Percentiles rank a stretch among this genome's conserved stretches.
These are phyloP conservation scores for Coemansia sp. DNA, from an alignment of 192 early-diverging fungal genomes.

Conservation along the genomic window DNA sequence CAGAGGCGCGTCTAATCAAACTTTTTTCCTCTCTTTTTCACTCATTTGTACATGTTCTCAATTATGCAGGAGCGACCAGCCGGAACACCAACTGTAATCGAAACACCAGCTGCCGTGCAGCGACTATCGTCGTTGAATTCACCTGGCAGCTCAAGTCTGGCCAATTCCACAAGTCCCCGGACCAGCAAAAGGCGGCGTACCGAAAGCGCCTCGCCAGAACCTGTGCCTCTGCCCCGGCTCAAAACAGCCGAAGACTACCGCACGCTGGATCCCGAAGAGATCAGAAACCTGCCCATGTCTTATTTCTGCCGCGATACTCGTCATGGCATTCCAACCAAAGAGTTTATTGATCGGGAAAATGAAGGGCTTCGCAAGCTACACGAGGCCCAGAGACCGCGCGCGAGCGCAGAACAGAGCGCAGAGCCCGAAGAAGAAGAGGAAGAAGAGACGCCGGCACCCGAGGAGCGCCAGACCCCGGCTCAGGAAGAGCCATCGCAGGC, in stretches of 20 bases:
- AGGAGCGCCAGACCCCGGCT: not conserved
- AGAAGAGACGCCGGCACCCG: slow-evolving; percentile 1
- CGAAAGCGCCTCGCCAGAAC: slow-evolving; percentile 24
- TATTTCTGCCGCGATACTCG: slow-evolving; percentile 44
- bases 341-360: slow-evolving; percentile 47
- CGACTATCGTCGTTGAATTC: slow-evolving; percentile 40
- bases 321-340: slow-evolving; percentile 33
- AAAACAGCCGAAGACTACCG: slow-evolving; percentile 34
- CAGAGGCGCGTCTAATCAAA: no score
- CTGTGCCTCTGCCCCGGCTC: slow-evolving; percentile 19
- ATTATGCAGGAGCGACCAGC: slow-evolving; percentile 2
- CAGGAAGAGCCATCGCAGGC: slow-evolving; percentile 1
- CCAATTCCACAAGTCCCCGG: not conserved
- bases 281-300: slow-evolving; percentile 35
- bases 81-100: slow-evolving; percentile 1
- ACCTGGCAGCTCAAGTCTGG: not conserved
- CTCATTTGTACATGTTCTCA: no score
- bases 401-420: not conserved
- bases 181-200: slow-evolving; percentile 14
- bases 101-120: slow-evolving; percentile 1
- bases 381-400: slow-evolving; percentile 8
- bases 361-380: slow-evolving; percentile 26
- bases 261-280: slow-evolving; percentile 20
- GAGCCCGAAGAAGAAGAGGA: not conserved
- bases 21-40: no score